These are phyloP conservation scores for Delitschia confertaspora DNA, from an alignment of 495 filamentous ascomycete genomes.

Conservation along the genomic window DNA sequence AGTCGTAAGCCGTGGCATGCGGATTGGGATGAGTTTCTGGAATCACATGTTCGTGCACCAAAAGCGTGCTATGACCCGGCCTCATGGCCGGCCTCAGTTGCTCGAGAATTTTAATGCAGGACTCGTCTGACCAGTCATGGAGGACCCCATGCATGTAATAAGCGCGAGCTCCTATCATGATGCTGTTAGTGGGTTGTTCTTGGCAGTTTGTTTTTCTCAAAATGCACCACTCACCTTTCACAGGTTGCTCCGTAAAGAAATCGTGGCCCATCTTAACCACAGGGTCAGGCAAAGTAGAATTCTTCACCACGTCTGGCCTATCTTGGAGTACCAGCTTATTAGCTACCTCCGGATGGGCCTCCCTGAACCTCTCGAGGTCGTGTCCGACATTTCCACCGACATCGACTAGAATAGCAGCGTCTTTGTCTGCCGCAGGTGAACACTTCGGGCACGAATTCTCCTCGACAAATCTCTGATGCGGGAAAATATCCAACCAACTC, in stretches of 20 bases:
- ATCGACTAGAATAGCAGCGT: neutral
- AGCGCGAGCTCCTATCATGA: slow-evolving; percentile 27
- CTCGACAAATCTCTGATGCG: slow-evolving; percentile 1
- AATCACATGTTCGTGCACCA: slow-evolving; percentile 42
- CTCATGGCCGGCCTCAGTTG: slow-evolving; percentile 38
- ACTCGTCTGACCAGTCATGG: slow-evolving; percentile 31
- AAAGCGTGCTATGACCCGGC: slow-evolving; percentile 38
- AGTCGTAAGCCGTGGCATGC: slow-evolving; percentile 29
- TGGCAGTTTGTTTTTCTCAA: neutral
- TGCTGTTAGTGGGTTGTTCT: neutral
- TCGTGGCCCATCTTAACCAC: slow-evolving; percentile 6
- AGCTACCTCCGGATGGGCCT: neutral
- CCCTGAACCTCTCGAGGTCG: slow-evolving; percentile 1
- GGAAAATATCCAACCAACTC: neutral
- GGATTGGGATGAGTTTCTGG: slow-evolving; percentile 31
- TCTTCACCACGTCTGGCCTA: neutral
- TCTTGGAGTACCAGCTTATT: slow-evolving; percentile 6
- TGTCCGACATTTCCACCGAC: neutral
- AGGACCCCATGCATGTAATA: slow-evolving; percentile 18
- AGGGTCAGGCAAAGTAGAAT: neutral
- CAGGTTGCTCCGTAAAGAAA: slow-evolving; percentile 15
- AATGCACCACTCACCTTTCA: slow-evolving; percentile 5
- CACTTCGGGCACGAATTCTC: neutral
- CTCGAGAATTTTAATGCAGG: slow-evolving; percentile 33
- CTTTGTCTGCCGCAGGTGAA: neutral